A percentile compares a stretch with the other conserved stretches of the same genome.
Evolutionary conservation across 108 stramenopile genomes (phyloP).

Genomic region (Cyclostephanos tholiformis): DNA sequence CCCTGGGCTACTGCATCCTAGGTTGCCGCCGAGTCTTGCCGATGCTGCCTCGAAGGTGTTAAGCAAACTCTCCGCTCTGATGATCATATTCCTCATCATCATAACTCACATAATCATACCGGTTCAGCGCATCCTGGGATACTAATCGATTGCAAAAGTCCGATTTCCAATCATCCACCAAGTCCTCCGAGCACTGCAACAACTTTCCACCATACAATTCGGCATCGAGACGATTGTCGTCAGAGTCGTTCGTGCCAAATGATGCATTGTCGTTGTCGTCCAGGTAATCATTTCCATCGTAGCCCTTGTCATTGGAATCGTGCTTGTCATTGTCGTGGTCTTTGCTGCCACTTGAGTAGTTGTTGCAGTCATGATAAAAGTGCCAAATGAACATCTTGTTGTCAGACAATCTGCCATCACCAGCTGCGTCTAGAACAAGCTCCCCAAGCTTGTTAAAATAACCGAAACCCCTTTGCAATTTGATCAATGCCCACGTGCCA

Average conservation of each 20-base stretch:
- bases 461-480: slow-evolving; percentile 66
- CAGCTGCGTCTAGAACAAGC: slow-evolving; percentile 58
- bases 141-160: slow-evolving; percentile 44
- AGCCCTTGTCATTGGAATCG: slow-evolving; percentile 41
- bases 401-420: not conserved
- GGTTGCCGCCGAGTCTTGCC: too few relatives aligned
- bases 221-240: slow-evolving; percentile 24
- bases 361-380: slow-evolving; percentile 17
- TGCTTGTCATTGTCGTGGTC: slow-evolving; percentile 27
- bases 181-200: slow-evolving; percentile 3
- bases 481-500: slow-evolving; percentile 34
- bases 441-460: slow-evolving; percentile 81
- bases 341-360: too few relatives aligned
- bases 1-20: too few relatives aligned
- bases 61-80: too few relatives aligned
- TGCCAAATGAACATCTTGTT: slow-evolving; percentile 16
- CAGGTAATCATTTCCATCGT: slow-evolving; percentile 51
- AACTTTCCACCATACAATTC: not conserved
- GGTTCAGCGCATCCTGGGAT: slow-evolving; percentile 19
- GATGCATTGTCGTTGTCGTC: slow-evolving; percentile 15
- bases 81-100: slow-evolving; percentile 34
- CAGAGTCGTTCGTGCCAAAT: slow-evolving; percentile 6
- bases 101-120: slow-evolving; percentile 20
- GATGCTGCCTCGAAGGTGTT: too few relatives aligned
- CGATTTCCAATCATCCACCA: slow-evolving; percentile 25